Conservation (phyloP, 108 stramenopile genomes). For the Skeletonema costatum region DNA sequence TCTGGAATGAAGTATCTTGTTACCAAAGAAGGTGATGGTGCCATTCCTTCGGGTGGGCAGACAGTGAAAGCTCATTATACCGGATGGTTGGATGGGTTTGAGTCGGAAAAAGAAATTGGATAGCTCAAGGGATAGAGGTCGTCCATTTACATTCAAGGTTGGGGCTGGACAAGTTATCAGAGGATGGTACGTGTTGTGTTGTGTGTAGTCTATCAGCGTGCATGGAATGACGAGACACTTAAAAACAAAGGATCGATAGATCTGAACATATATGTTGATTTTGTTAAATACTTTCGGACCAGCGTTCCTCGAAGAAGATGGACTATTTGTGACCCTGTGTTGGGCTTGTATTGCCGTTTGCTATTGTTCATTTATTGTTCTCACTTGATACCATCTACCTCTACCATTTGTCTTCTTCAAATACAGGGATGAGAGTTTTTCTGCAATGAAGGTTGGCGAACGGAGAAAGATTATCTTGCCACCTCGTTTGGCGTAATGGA, state of each 20-base stretch:
- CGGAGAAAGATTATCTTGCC: conserved; percentile 88
- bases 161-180: conserved; percentile 93
- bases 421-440: conserved; percentile 65
- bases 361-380: no score
- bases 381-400: no score
- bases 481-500: conserved; percentile 89
- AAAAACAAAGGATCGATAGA: no score
- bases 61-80: conserved; percentile 97
- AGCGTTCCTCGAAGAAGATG: no score
- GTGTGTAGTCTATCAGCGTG: no score
- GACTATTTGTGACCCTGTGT: no score
- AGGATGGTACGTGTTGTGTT: conserved; percentile 43
- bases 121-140: conserved; percentile 89
- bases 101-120: conserved; percentile 91
- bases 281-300: no score
- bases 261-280: no score
- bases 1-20: conserved; percentile 91
- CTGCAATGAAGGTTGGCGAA: conserved; percentile 94
- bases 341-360: no score
- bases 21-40: conserved; percentile 86
- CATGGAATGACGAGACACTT: no score
- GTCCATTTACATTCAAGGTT: conserved; percentile 94
- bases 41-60: conserved; percentile 75
- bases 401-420: no score
- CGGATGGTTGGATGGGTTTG: conserved; percentile 76